A percentile compares a stretch with the other conserved stretches of the same genome.
Conservation (phyloP, 2,329 filamentous ascomycete genomes). For the Fusarium fracticaudum region DNA sequence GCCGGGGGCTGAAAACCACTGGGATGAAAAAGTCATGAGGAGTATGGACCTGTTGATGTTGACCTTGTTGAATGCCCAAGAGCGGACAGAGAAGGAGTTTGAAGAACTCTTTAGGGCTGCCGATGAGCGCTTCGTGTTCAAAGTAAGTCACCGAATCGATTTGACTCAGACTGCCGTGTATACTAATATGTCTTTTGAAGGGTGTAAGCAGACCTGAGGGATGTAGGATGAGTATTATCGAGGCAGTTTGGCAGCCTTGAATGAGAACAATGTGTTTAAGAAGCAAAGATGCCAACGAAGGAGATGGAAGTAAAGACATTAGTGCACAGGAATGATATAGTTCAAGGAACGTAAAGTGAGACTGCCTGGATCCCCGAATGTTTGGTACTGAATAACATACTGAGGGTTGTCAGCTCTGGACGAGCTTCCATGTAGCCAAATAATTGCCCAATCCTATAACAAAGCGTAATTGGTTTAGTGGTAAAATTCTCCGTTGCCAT, state of each 20-base stretch:
- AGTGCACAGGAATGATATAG: background rate
- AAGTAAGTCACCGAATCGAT: constrained; percentile 37
- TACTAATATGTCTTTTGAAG: constrained; percentile 37
- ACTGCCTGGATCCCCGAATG: background rate
- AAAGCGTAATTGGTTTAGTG: background rate
- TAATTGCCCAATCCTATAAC: accelerated
- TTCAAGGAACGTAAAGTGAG: background rate
- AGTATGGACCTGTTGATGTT: constrained; percentile 65
- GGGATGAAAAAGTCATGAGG: constrained; percentile 59
- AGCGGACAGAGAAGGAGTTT: constrained; percentile 59
- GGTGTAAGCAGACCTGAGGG: constrained; percentile 53
- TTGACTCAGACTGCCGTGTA: background rate
- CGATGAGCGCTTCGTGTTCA: constrained; percentile 55
- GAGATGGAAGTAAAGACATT: background rate
- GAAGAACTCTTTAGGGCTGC: constrained; percentile 54
- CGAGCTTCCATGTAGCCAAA: accelerated
- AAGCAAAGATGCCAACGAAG: background rate
- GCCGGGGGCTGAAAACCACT: constrained; percentile 51
- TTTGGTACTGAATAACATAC: background rate
- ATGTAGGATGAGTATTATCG: constrained; percentile 59
- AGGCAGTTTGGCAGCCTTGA: constrained; percentile 57
- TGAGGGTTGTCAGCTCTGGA: background rate
- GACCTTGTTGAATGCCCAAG: constrained; percentile 60
- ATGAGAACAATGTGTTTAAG: background rate
- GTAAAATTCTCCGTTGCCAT: constrained; percentile 34